Conservation (phyloP, 2,329 filamentous ascomycete species). For the Cadophora gregata region DNA sequence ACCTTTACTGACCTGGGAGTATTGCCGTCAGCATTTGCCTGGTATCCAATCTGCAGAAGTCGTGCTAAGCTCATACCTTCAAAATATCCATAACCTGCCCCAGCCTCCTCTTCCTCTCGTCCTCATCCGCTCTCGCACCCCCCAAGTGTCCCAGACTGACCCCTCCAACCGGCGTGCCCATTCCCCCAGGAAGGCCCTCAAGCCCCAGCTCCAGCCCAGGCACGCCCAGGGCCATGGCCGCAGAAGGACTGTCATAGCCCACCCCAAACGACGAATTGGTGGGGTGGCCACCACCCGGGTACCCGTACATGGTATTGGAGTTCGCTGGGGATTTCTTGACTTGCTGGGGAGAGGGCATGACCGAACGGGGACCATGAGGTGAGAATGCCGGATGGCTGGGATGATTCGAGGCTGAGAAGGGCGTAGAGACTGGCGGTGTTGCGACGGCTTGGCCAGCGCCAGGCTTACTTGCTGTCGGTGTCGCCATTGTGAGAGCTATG, state of each 20-base stretch:
- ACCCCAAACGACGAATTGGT: conserved; percentile 46
- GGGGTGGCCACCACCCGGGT: conserved; percentile 45
- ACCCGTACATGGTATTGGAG: conserved; percentile 51
- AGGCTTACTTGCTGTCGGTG: conserved; percentile 42
- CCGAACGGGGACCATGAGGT: conserved; percentile 54
- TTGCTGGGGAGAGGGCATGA: conserved; percentile 65
- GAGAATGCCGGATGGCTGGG: conserved; percentile 61
- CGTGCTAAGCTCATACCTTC: conserved; percentile 30
- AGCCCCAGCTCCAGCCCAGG: conserved; percentile 50
- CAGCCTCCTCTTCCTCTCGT: conserved; percentile 55
- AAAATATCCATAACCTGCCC: conserved; percentile 42
- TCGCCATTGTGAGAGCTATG: conserved; percentile 41
- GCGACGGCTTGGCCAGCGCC: conserved; percentile 45
- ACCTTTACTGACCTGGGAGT: conserved; percentile 54
- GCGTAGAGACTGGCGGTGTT: conserved; percentile 71
- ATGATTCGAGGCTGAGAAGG: conserved; percentile 60
- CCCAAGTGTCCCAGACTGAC: conserved; percentile 17
- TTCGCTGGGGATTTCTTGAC: conserved; percentile 63
- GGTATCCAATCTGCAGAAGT: background rate
- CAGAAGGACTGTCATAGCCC: conserved; percentile 68
- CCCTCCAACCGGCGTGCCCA: conserved; percentile 28
- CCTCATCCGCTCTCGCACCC: conserved; percentile 51
- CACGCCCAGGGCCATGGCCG: conserved; percentile 64
- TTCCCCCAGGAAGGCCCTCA: conserved; percentile 31
- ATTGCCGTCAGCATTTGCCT: conserved; percentile 13